Base-by-base conservation (phyloP, 441 rosid genomes). In the Breynia disticha region DNA sequence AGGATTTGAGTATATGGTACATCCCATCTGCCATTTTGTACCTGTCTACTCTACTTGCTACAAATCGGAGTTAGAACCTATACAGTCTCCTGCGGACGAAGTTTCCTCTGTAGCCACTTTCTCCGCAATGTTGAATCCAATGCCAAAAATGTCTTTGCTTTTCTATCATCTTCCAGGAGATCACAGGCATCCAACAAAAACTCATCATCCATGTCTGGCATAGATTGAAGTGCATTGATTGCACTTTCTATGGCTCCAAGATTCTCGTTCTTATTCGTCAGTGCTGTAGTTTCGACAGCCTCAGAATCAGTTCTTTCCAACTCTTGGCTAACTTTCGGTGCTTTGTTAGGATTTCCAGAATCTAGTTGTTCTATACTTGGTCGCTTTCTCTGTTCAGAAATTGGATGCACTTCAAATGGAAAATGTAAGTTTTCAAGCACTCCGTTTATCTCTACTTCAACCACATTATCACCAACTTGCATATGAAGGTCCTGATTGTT, bases 131-230 rank as follows among this genome's bases (percentile, higher is more conserved):
- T 38, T 20, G 65, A 56, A 45, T 83, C 82, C 57, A 87, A 72
- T 18, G 96, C 96, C 76, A 91, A 56, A 59, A 87, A 87, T 6
- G 80, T 85, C 72, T 81, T 91, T 14, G 94, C 90, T 70, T 80
- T 91, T 28, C 62, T 83, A 56, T 87, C 87, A 38, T 90, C 95
- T 80, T 87, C 95, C 46, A 87, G 55, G 38, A 87, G 83, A 72
- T 90, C 93, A 65, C 93, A 85, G 37, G 86, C 96, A 76, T 87
- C 96, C 60, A 90, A 61, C 69, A 85, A 46, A 47, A 90, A 79
- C 21, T 87, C 88, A 37, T 85, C 96, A 24, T 85, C 94, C 47
- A 87, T 76, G 62, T 77, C 84, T 0, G 87, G 82, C 50, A 87
- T 67, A 11, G 77, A 87, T 72, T 87, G 95, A 39, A 87, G 78